Conservation (phyloP, 2,329 filamentous ascomycete species). For the Chaetomiaceae sp. region DNA sequence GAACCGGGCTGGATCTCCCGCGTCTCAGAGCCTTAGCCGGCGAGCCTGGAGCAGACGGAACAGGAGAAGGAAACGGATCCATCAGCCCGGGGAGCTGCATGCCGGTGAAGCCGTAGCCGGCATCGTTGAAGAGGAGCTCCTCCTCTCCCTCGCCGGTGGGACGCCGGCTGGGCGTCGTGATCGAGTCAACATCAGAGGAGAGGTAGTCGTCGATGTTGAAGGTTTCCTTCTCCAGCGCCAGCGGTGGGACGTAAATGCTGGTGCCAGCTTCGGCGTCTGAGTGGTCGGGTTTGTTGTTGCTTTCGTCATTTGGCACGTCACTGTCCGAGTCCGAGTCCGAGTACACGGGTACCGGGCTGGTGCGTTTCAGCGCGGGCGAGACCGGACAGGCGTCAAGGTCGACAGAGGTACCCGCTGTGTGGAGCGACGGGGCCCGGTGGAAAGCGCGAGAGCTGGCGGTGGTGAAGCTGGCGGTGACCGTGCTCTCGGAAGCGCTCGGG, state of each 20-base stretch:
- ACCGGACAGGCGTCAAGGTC: conserved; percentile 29
- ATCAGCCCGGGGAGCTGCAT: conserved; percentile 32
- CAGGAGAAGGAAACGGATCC: conserved; percentile 13
- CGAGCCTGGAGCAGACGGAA: not conserved
- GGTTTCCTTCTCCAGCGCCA: not conserved
- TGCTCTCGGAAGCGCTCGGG: conserved; percentile 32
- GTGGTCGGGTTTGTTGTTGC: not conserved
- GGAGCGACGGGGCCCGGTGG: conserved; percentile 35
- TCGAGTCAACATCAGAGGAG: conserved; percentile 34
- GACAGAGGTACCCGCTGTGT: conserved; percentile 41
- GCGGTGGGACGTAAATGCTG: not conserved
- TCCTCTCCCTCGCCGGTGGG: conserved; percentile 31
- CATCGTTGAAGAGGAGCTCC: conserved; percentile 32
- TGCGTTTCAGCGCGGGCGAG: conserved; percentile 9
- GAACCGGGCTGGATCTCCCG: no score
- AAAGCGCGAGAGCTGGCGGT: conserved; percentile 36
- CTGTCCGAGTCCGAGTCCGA: not conserved
- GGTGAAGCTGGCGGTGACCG: conserved; percentile 32
- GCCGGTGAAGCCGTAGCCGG: conserved; percentile 31
- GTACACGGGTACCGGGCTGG: conserved; percentile 11
- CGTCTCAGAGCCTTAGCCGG: no score
- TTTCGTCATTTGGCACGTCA: not conserved
- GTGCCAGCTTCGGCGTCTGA: not conserved
- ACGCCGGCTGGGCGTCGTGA: conserved; percentile 20
- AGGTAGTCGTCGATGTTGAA: conserved; percentile 37